Evolutionary conservation across 2,329 filamentous ascomycete genomes (phyloP).

Genomic region (Nothopassalora personata): DNA sequence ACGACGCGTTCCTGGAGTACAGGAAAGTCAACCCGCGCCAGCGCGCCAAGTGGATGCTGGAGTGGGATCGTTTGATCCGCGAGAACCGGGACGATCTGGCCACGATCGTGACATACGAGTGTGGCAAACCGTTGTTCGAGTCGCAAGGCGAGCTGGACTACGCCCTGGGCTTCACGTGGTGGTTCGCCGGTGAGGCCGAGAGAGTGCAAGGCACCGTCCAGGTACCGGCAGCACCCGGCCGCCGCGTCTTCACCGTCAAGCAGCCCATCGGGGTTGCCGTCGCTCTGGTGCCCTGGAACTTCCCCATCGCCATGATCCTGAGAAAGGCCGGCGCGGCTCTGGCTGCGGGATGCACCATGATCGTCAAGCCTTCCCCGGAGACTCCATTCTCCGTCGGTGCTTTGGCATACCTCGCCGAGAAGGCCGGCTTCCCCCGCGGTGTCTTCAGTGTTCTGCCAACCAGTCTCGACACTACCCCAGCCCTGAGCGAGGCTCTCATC

Average conservation of each 20-base stretch:
- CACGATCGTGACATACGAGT: slow-evolving; percentile 57
- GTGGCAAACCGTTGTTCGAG: slow-evolving; percentile 50
- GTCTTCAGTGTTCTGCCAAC: slow-evolving; percentile 59
- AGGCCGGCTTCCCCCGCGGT: slow-evolving; percentile 55
- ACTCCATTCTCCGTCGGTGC: slow-evolving; percentile 54
- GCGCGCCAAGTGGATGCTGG: slow-evolving; percentile 57
- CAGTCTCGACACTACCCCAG: slow-evolving; percentile 50
- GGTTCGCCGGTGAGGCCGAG: slow-evolving; percentile 57
- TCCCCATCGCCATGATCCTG: slow-evolving; percentile 51
- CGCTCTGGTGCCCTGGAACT: slow-evolving; percentile 69
- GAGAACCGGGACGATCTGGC: slow-evolving; percentile 59
- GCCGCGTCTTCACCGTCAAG: slow-evolving; percentile 67
- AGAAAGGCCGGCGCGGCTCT: slow-evolving; percentile 63
- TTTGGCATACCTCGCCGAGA: slow-evolving; percentile 49
- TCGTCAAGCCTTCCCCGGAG: slow-evolving; percentile 66
- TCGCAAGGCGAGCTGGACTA: slow-evolving; percentile 51
- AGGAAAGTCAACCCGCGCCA: slow-evolving; percentile 55
- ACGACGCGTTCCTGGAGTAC: slow-evolving; percentile 57
- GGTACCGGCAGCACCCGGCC: slow-evolving; percentile 54
- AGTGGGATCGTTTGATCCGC: slow-evolving; percentile 61
- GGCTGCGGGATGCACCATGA: slow-evolving; percentile 68
- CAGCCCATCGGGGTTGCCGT: slow-evolving; percentile 65
- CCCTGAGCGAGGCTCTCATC: slow-evolving; percentile 51
- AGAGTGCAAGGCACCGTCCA: slow-evolving; percentile 59
- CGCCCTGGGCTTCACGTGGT: slow-evolving; percentile 51